phyloP scores from a whole-genome alignment of 768 basidiomycete species.

The Boletus rubroflammeus region DNA sequence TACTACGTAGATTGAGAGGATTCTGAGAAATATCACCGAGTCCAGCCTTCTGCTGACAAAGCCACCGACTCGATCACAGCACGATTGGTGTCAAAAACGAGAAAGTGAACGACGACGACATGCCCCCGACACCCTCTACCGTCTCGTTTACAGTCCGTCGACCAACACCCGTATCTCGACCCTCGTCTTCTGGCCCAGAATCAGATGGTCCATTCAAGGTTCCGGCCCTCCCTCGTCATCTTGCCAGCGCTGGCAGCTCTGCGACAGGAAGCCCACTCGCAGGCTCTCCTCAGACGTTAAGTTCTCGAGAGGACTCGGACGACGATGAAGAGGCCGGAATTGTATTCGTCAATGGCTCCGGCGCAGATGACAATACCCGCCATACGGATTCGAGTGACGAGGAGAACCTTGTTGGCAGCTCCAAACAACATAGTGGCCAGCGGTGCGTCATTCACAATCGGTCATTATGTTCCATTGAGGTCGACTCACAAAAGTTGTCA shows the following conservation, averaged over 20 bases:
- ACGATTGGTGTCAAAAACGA: neutral
- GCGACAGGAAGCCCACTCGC: conserved; percentile 55
- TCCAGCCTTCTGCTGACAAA: neutral
- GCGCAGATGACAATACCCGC: conserved; percentile 27
- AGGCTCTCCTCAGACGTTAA: conserved; percentile 42
- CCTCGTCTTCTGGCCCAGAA: conserved; percentile 59
- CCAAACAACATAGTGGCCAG: conserved; percentile 72
- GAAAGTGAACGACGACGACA: conserved; percentile 4
- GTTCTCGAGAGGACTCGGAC: conserved; percentile 28
- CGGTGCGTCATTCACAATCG: conserved; percentile 63
- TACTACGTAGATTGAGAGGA: no score
- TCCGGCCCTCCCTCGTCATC: conserved; percentile 58
- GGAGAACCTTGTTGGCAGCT: conserved; percentile 70
- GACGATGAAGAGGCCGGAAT: conserved; percentile 25
- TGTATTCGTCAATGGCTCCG: conserved; percentile 19
- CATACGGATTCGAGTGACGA: conserved; percentile 50
- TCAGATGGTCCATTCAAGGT: conserved; percentile 57
- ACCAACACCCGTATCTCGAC: conserved; percentile 66
- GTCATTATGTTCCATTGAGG: conserved; percentile 35
- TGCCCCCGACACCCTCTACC: conserved; percentile 34
- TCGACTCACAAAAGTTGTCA: conserved; percentile 70
- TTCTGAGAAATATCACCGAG: no score
- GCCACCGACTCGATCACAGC: neutral
- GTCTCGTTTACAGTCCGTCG: conserved; percentile 85
- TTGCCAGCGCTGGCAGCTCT: conserved; percentile 38